Evolutionary conservation across 1,284 basidiomycete species (phyloP).

Genomic region (Tylopilus sp.): DNA sequence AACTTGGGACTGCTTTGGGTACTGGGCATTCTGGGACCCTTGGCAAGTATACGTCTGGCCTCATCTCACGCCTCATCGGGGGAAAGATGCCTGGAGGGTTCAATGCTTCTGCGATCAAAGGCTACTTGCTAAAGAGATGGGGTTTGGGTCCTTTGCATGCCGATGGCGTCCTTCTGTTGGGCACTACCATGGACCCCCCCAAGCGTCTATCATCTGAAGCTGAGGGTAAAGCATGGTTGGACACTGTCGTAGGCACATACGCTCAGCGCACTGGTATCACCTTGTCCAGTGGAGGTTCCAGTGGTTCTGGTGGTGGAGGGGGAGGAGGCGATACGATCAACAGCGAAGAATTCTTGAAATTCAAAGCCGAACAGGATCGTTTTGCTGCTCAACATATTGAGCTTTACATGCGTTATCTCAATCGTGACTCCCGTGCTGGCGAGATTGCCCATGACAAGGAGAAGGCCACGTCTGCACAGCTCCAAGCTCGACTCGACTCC

Average conservation of each 20-base stretch:
- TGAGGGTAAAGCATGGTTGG: slow-evolving; percentile 94
- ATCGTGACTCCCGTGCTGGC: slow-evolving; percentile 88
- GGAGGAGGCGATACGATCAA: slow-evolving; percentile 86
- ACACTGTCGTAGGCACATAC: slow-evolving; percentile 80
- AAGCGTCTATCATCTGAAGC: slow-evolving; percentile 91
- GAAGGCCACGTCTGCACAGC: slow-evolving; percentile 65
- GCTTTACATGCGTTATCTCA: slow-evolving; percentile 94
- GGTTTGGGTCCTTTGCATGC: slow-evolving; percentile 87
- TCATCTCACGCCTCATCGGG: slow-evolving; percentile 89
- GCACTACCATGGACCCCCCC: slow-evolving; percentile 87
- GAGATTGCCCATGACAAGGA: slow-evolving; percentile 87
- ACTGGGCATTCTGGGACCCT: slow-evolving; percentile 83
- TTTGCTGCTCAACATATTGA: slow-evolving; percentile 94
- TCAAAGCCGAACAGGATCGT: slow-evolving; percentile 89
- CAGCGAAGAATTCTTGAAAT: slow-evolving; percentile 97
- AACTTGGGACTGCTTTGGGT: slow-evolving; percentile 84
- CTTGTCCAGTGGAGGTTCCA: slow-evolving; percentile 65
- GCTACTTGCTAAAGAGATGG: slow-evolving; percentile 88
- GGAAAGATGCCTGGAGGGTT: slow-evolving; percentile 99
- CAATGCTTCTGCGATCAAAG: slow-evolving; percentile 91
- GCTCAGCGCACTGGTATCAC: slow-evolving; percentile 86
- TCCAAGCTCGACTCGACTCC: slow-evolving; percentile 86
- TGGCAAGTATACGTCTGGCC: slow-evolving; percentile 92
- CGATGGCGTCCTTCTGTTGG: slow-evolving; percentile 89
- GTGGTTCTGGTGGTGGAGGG: slow-evolving; percentile 57